Evolutionary conservation across 1,284 basidiomycete species (phyloP).

Genomic region (Thelephora terrestris): DNA sequence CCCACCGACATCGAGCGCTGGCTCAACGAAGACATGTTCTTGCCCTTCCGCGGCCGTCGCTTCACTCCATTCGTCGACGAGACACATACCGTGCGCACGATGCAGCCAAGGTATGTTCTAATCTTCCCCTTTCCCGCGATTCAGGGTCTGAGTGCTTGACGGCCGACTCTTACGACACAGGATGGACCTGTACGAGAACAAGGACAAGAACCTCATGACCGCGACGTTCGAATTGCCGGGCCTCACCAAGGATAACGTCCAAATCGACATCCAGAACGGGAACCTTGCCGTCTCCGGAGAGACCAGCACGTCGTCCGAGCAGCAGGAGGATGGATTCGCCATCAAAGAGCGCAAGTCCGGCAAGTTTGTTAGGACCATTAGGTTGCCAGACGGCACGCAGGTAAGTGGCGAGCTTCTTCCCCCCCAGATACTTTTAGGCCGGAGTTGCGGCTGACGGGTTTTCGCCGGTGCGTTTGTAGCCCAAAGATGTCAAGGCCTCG

Average conservation of each 20-base stretch:
- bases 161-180: not conserved
- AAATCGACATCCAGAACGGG: constrained; percentile 28
- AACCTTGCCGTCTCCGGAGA: constrained; percentile 36
- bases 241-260: constrained; percentile 28
- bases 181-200: constrained; percentile 18
- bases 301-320: constrained; percentile 21
- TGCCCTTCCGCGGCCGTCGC: too few species aligned
- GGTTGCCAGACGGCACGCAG: constrained; percentile 39
- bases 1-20: too few species aligned
- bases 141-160: too few species aligned
- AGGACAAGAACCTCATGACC: constrained; percentile 25
- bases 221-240: constrained; percentile 36
- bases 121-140: too few species aligned
- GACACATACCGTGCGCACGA: too few species aligned
- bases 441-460: constrained; percentile 2
- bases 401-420: constrained; percentile 19
- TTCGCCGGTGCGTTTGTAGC: constrained; percentile 13
- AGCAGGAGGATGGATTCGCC: constrained; percentile 33
- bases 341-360: constrained; percentile 41
- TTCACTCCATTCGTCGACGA: too few species aligned
- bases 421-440: too few species aligned
- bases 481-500: constrained; percentile 28
- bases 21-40: too few species aligned
- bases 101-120: too few species aligned
- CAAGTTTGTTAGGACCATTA: constrained; percentile 34